Conservation (phyloP, 164 flowering plant genomes). For the Piper longum region DNA sequence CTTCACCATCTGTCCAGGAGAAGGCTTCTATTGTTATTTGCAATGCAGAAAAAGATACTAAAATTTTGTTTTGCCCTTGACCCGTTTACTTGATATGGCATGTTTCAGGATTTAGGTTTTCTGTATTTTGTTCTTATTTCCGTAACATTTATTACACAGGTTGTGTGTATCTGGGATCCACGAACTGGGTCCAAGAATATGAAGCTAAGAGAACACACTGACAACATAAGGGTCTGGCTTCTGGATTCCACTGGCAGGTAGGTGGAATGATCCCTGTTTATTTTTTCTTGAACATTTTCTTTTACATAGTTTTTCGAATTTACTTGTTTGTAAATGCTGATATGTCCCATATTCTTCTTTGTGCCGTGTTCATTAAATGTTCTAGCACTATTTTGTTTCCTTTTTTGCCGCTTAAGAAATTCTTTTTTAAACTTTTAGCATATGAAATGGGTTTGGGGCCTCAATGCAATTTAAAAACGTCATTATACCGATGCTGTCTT, state of each 20-base stretch:
- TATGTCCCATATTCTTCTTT: not conserved
- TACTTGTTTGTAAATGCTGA: no score
- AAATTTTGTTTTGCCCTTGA: no score
- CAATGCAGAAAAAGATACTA: conserved; percentile 57
- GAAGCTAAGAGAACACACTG: conserved; percentile 96
- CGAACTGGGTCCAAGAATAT: conserved; percentile 84
- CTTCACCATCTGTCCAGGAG: conserved; percentile 85
- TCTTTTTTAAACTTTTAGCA: no score
- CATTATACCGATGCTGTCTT: no score
- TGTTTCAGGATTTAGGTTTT: no score
- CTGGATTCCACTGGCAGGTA: conserved; percentile 95
- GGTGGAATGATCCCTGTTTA: conserved; percentile 8
- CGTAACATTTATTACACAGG: conserved; percentile 22
- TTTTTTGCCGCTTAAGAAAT: no score
- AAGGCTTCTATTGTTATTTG: conserved; percentile 57
- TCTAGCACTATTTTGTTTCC: no score
- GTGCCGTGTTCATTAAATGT: no score
- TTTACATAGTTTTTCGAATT: not conserved
- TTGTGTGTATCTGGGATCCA: conserved; percentile 97
- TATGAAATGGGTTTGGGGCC: no score
- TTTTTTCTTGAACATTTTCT: not conserved
- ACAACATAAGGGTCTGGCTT: conserved; percentile 80
- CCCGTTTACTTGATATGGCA: no score
- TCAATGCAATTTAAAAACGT: no score
- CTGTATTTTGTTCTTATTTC: no score